A percentile compares a stretch with the other conserved stretches of the same genome.
Evolutionary conservation across 2,329 filamentous ascomycete species (phyloP).

Genomic region (Neocucurbitaria cava): DNA sequence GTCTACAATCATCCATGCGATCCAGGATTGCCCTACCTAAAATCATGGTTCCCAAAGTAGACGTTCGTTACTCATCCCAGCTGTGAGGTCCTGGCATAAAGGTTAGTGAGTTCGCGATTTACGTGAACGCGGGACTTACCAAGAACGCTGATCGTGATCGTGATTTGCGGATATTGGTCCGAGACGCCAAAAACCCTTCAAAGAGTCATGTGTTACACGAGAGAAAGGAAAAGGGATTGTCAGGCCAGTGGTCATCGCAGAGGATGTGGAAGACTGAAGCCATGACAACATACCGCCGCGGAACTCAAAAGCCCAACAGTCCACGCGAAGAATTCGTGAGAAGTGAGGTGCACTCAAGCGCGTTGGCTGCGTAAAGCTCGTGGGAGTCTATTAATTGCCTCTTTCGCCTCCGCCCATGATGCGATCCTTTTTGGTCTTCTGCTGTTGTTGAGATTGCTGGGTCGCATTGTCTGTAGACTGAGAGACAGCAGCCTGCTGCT

Average conservation of each 20-base stretch:
- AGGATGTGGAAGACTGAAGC: not conserved
- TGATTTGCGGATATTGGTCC: not conserved
- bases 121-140: not conserved
- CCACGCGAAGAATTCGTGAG: not conserved
- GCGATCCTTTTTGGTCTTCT: constrained; percentile 39
- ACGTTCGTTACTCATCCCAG: not conserved
- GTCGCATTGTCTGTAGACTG: constrained; percentile 27
- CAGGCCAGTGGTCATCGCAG: not conserved
- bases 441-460: constrained; percentile 11
- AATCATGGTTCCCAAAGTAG: not conserved
- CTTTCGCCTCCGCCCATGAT: constrained; percentile 36
- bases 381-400: constrained; percentile 11
- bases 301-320: not conserved
- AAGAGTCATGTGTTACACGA: not conserved
- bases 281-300: not conserved
- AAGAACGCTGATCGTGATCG: not conserved
- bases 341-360: not conserved
- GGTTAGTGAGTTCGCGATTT: not conserved
- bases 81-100: not conserved
- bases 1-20: not conserved
- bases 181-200: not conserved
- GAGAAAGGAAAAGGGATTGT: not conserved
- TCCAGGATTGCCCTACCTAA: not conserved
- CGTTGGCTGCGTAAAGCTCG: not conserved
- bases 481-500: constrained; percentile 15